Conservation (phyloP, 2,329 filamentous ascomycete species). For the Hirsutella minnesotensis region DNA sequence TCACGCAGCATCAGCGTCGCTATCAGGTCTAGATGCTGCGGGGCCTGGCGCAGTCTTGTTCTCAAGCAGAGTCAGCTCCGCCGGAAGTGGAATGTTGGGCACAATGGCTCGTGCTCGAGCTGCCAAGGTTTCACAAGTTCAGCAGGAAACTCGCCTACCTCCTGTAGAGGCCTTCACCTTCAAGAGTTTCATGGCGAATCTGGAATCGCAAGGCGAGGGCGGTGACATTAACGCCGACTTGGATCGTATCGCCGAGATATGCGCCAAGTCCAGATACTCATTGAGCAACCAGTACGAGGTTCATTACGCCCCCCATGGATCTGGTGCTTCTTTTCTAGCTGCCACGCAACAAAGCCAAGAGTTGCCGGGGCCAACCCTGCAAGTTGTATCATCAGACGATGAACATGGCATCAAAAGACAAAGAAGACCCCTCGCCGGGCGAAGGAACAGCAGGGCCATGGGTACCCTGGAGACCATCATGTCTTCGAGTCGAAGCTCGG, state of each 20-base stretch:
- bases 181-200: conserved; percentile 49
- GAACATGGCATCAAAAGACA: conserved; percentile 30
- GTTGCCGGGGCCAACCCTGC: conserved; percentile 39
- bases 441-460: conserved; percentile 42
- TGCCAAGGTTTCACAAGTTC: conserved; percentile 20
- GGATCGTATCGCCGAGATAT: conserved; percentile 56
- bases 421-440: conserved; percentile 25
- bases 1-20: conserved; percentile 15
- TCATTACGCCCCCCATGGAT: conserved; percentile 50
- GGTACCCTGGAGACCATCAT: conserved; percentile 56
- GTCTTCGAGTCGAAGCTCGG: conserved; percentile 52
- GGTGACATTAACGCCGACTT: conserved; percentile 44
- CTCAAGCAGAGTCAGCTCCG: conserved; percentile 16
- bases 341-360: conserved; percentile 18
- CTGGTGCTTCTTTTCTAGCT: conserved; percentile 35
- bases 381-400: conserved; percentile 45
- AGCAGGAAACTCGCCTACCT: conserved; percentile 36
- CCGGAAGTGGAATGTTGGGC: conserved; percentile 27
- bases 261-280: conserved; percentile 51
- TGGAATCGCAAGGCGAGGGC: conserved; percentile 29
- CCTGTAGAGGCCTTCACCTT: conserved; percentile 53
- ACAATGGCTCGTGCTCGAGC: conserved; percentile 31
- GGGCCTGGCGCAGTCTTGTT: conserved; percentile 21
- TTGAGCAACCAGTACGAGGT: conserved; percentile 57
- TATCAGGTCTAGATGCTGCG: conserved; percentile 14